phyloP scores from a whole-genome alignment of 495 filamentous ascomycete genomes.

The Aspergillus asperescens region DNA sequence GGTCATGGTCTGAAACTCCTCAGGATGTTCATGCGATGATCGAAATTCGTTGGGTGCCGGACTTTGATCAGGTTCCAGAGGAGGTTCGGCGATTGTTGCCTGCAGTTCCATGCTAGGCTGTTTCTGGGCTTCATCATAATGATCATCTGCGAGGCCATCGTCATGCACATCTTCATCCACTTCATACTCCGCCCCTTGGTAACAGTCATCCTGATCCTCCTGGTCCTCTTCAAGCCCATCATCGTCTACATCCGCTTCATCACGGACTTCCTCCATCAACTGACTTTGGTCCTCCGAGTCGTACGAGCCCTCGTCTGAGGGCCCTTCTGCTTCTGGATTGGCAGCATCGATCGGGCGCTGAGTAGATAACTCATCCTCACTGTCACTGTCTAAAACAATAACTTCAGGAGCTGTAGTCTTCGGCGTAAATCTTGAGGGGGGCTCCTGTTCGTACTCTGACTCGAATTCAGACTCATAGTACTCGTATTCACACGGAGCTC shows the following conservation, averaged over 20 bases:
- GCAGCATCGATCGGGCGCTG: background rate
- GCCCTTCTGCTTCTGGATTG: background rate
- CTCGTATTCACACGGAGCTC: background rate
- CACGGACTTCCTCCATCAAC: background rate
- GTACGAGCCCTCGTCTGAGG: background rate
- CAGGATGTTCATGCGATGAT: background rate
- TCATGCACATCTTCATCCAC: conserved; percentile 17
- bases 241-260: conserved; percentile 2
- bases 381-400: conserved; percentile 43
- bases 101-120: background rate
- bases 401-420: conserved; percentile 28
- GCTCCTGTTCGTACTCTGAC: conserved; percentile 8
- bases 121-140: background rate
- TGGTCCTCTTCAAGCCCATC: background rate
- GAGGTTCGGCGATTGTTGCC: background rate
- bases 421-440: conserved; percentile 6
- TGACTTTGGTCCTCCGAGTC: background rate
- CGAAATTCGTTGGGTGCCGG: background rate
- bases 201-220: background rate
- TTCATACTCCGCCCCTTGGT: background rate
- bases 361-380: conserved; percentile 33
- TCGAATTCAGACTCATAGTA: conserved; percentile 13
- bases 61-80: background rate
- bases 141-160: background rate
- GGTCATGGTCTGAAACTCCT: background rate